Base-by-base conservation (phyloP, 805 yeast genomes). In the Yamadazyma nakazawae region DNA sequence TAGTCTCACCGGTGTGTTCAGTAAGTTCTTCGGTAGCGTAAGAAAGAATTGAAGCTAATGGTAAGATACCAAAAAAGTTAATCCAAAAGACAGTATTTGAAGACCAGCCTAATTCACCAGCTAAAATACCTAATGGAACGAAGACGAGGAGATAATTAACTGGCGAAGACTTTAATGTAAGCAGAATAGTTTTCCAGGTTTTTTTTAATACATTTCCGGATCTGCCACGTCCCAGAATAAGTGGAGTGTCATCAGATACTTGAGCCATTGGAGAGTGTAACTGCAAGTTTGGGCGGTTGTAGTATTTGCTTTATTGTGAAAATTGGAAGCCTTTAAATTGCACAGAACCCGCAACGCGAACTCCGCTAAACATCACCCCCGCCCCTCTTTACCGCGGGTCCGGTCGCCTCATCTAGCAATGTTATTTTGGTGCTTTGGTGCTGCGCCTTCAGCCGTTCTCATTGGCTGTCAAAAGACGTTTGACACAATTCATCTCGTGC, bases 1-100 rank as follows among this genome's bases (percentile, higher is more conserved):
- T 54, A 9, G 97, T 91, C 59, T 89, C 87, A 50, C 98, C 97
- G 30, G 89, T 89, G 53, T 85, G 83, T 48, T 81, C 87, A 37
- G 96, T 81, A 47, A 94, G 74, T 59, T 90, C 96, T 65, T 94
- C 99, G 4, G 99, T 94, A 35, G 97, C 95, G 68, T 76, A 89
- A 0, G 97, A 95, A 48, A 94, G 73, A 18, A 92, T 75, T 1
- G 95, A 85, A 6, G 99, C 98, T 58, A 94, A 73, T 13, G 98
- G 98, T 37, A 94, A 81, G 56, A 92, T 92, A 31, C 96, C 96
- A 44, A 87, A 61, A 70, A 92, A 94, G 64, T 92, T 92, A 56
- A 89, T 67, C 61, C 78, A 61, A 60, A 92, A 92, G 1, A 82
- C 56, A 61, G 71, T 54, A 73, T 70, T 43, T 84, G 69, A 72